These are phyloP conservation scores for Penicillium paneum DNA, from an alignment of 2,329 filamentous ascomycete species.

Conservation along the genomic window DNA sequence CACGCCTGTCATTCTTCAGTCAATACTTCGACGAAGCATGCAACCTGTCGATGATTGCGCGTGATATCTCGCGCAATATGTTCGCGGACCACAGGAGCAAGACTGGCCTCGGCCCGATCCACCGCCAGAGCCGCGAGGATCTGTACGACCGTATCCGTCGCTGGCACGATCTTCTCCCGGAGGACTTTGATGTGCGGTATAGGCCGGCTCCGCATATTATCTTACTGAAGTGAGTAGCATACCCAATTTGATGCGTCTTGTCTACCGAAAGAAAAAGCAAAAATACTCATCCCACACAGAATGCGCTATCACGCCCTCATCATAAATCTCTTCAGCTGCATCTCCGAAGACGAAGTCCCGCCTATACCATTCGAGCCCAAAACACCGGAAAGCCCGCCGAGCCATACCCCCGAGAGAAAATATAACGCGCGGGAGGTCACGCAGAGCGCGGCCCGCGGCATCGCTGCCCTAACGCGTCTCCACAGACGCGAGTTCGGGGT, in stretches of 20 bases:
- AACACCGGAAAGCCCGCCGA: slow-evolving; percentile 31
- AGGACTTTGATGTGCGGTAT: slow-evolving; percentile 25
- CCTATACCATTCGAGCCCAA: slow-evolving; percentile 21
- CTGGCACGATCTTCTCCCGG: slow-evolving; percentile 33
- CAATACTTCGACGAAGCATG: slow-evolving; percentile 37
- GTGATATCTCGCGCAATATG: slow-evolving; percentile 35
- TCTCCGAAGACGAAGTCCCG: slow-evolving; percentile 17
- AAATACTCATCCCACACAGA: slow-evolving; percentile 15
- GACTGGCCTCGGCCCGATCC: slow-evolving; percentile 4
- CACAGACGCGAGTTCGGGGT: slow-evolving; percentile 36
- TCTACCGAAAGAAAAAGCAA: background rate
- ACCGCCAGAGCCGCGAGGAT: slow-evolving; percentile 25
- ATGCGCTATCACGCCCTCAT: slow-evolving; percentile 37
- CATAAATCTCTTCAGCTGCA: slow-evolving; percentile 37
- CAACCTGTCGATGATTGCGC: slow-evolving; percentile 34
- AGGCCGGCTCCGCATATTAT: slow-evolving; percentile 35
- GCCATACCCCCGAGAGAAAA: slow-evolving; percentile 17
- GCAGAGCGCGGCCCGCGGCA: slow-evolving; percentile 31
- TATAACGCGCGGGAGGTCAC: slow-evolving; percentile 24
- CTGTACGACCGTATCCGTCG: slow-evolving; percentile 30
- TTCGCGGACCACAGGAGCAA: slow-evolving; percentile 23
- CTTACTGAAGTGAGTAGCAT: slow-evolving; percentile 26
- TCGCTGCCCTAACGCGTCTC: slow-evolving; percentile 29
- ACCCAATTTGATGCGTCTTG: background rate
- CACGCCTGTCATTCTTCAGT: slow-evolving; percentile 27